These are phyloP conservation scores for Microbotryum lychnidis-dioicae DNA, from an alignment of 1,284 basidiomycete species.

Conservation along the genomic window DNA sequence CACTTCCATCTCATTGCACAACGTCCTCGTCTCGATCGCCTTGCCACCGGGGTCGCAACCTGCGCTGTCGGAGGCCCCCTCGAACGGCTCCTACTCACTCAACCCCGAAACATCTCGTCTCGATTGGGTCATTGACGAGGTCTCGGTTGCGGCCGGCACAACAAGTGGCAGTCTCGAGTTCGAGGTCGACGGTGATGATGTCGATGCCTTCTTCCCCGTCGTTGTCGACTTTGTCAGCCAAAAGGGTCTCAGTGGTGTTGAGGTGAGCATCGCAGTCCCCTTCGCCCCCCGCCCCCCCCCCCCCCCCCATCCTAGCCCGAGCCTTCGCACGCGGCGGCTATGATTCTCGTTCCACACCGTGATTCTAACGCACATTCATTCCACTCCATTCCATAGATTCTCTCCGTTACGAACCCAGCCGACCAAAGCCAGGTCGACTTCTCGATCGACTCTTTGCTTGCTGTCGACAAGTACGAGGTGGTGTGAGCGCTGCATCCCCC, in stretches of 20 bases:
- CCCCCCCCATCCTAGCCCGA: neutral
- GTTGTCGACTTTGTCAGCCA: constrained; percentile 65
- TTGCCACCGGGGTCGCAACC: constrained; percentile 82
- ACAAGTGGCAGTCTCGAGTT: constrained; percentile 79
- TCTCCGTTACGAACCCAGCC: constrained; percentile 20
- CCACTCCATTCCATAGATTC: constrained; percentile 11
- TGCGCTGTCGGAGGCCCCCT: constrained; percentile 56
- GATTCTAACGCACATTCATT: neutral
- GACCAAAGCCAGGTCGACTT: constrained; percentile 15
- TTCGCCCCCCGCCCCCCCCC: too few species aligned
- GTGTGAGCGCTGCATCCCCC: constrained; percentile 32
- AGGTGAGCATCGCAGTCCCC: constrained; percentile 36
- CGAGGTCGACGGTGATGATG: constrained; percentile 71
- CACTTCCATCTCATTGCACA: constrained; percentile 56
- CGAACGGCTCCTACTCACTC: constrained; percentile 65
- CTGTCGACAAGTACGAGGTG: constrained; percentile 57
- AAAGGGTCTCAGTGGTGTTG: constrained; percentile 25
- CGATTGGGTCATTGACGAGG: constrained; percentile 67
- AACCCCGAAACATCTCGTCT: constrained; percentile 69
- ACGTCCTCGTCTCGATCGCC: constrained; percentile 83
- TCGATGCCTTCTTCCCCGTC: constrained; percentile 86
- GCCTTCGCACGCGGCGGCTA: too few species aligned
- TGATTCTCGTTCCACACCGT: neutral
- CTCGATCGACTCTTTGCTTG: constrained; percentile 45
- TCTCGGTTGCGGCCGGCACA: constrained; percentile 44